These are phyloP conservation scores for Hypoxylon crocopeplum DNA, from an alignment of 495 filamentous ascomycete genomes.

Conservation along the genomic window DNA sequence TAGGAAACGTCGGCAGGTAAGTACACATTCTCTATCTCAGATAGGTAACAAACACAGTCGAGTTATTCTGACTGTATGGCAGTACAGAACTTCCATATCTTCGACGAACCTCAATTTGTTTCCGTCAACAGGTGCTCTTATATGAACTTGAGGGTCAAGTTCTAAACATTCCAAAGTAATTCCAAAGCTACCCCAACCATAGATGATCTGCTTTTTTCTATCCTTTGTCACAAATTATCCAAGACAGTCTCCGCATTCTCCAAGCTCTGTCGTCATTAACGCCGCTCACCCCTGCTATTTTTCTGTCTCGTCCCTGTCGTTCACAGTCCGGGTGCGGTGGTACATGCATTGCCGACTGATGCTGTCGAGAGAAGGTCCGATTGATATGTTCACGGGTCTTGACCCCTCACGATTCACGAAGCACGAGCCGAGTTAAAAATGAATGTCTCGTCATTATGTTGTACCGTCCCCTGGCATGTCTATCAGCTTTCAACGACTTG, in stretches of 20 bases:
- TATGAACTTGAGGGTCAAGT: no score
- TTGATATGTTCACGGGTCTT: background rate
- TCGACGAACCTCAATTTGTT: no score
- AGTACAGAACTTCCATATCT: no score
- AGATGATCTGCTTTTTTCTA: no score
- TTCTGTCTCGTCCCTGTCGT: background rate
- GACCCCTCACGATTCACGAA: constrained; percentile 1
- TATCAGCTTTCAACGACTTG: background rate
- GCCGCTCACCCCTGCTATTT: background rate
- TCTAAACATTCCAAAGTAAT: no score
- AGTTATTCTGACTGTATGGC: no score
- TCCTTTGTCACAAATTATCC: no score
- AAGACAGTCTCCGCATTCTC: constrained; percentile 1
- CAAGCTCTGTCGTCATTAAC: background rate
- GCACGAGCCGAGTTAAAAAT: background rate
- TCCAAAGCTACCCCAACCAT: no score
- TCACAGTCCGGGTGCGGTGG: background rate
- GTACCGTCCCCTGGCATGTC: constrained; percentile 1
- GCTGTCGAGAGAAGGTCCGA: constrained; percentile 5
- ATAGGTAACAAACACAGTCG: no score
- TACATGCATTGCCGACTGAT: background rate
- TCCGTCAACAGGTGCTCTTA: no score
- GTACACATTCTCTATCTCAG: no score
- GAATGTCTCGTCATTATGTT: constrained; percentile 19
- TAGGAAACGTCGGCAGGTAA: no score